These are phyloP conservation scores for Cladobotryum protrusum DNA, from an alignment of 2,329 filamentous ascomycete genomes.

Conservation along the genomic window DNA sequence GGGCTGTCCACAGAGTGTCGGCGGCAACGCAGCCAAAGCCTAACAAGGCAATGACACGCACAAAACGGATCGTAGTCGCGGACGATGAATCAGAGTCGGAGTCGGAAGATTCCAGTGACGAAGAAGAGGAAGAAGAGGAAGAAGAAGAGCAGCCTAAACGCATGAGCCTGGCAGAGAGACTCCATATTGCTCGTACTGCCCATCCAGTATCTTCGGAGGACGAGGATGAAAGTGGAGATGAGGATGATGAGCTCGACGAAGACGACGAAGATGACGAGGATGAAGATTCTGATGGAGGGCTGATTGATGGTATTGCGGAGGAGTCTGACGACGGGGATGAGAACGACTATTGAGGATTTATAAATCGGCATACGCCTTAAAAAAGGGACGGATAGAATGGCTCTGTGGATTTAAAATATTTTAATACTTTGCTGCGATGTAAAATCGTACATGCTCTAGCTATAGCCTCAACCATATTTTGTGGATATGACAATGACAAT, in stretches of 20 bases:
- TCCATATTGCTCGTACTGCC: slow-evolving; percentile 16
- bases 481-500: neutral
- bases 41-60: too few species aligned
- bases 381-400: neutral
- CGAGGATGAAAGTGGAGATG: slow-evolving; percentile 16
- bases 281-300: slow-evolving; percentile 14
- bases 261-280: slow-evolving; percentile 14
- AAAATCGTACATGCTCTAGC: neutral
- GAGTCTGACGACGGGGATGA: slow-evolving; percentile 23
- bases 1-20: neutral
- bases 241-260: slow-evolving; percentile 13
- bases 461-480: too few species aligned
- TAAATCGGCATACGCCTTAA: too few species aligned
- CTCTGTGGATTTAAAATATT: neutral
- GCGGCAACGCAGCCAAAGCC: too few species aligned
- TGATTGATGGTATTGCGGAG: slow-evolving; percentile 28
- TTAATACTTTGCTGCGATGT: neutral
- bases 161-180: slow-evolving; percentile 19
- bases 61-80: neutral
- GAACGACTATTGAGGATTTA: neutral
- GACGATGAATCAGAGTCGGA: slow-evolving; percentile 12
- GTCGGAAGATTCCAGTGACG: slow-evolving; percentile 13
- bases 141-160: slow-evolving; percentile 4
- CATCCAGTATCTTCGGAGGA: slow-evolving; percentile 16
- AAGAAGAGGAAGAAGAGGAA: slow-evolving; percentile 5